Evolutionary conservation across 768 basidiomycete genomes (phyloP), one percentile per base, ranked within the genome.

Genomic region (Agrocybe praecox): DNA sequence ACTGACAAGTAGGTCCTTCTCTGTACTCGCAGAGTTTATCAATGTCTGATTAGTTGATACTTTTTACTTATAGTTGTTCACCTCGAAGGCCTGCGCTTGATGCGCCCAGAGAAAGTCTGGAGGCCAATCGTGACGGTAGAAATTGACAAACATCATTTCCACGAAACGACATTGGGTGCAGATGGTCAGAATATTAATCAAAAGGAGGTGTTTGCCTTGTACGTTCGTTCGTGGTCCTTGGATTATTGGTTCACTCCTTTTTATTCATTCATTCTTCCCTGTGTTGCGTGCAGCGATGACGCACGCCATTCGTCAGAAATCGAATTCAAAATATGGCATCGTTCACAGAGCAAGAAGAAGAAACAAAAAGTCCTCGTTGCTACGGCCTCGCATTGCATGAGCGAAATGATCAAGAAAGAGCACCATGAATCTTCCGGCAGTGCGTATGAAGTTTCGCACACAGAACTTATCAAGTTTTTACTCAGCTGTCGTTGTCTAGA

Each of bases 111-210:
- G 55, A 86, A 78, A 63, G 77, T 81, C 26, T 90, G 88, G 88
- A 68, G 87, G 21, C 87, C 89, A 1, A 83, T 90, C 36, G 72
- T 91, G 49, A 76, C 80, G 0, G 66, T 90, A 4, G 78, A 80
- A 18, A 71, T 87, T 11, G 84, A 82, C 54, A 76, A 80, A 6
- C 78, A 81, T 23, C 72, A 79, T n/a, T 55, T 49, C 6, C 77
- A 84, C 55, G 89, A 90, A 62, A 74, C 82, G 9, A 69, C 74
- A 19, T 80, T 91, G 2, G 89, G 89, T 0, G 74, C 74, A 18
- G 88, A 91, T 53, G 89, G 89, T 0, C 87, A 89, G 64, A 88
- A 86, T 55, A 80, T 86, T 0, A 90, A 90, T 62, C 70, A 84
- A 47, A 87, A 84, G 58, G 74, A 79, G 1, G 69, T 67, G 0